phyloP scores from a whole-genome alignment of 306 rosid genomes.

The Cercis canadensis region DNA sequence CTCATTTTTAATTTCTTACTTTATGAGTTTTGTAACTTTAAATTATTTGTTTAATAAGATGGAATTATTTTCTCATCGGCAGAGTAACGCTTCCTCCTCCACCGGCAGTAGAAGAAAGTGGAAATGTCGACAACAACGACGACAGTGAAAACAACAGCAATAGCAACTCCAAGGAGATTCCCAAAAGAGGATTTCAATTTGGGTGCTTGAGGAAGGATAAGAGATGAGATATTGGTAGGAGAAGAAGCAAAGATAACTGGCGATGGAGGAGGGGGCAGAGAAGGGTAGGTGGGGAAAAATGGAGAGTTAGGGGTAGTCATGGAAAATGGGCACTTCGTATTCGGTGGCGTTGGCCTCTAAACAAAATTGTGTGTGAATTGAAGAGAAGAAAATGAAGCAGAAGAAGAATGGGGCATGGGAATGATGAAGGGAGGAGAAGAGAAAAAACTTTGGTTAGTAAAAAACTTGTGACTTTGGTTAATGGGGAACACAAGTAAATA shows the following conservation, averaged over 20 bases:
- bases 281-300: conserved; percentile 74
- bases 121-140: conserved; percentile 37
- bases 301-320: conserved; percentile 61
- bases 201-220: conserved; percentile 65
- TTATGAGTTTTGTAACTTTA: too few relatives aligned
- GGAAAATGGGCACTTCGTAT: conserved; percentile 73
- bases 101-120: conserved; percentile 56
- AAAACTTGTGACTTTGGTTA: too few relatives aligned
- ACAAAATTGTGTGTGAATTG: too few relatives aligned
- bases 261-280: conserved; percentile 73
- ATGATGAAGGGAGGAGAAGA: too few relatives aligned
- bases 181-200: conserved; percentile 41
- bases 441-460: too few relatives aligned
- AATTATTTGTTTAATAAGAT: too few relatives aligned
- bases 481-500: too few relatives aligned
- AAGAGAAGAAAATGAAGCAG: too few relatives aligned
- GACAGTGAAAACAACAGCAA: conserved; percentile 56
- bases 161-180: conserved; percentile 50
- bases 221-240: conserved; percentile 92
- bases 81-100: conserved; percentile 41
- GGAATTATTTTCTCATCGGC: conserved; percentile 71
- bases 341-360: conserved; percentile 26
- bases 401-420: too few relatives aligned
- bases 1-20: too few relatives aligned
- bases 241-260: conserved; percentile 72